Evolutionary conservation across 192 early-diverging fungal genomes (phyloP), one percentile per base, ranked within the genome.

Genomic region (Haplosporangium gracile): DNA sequence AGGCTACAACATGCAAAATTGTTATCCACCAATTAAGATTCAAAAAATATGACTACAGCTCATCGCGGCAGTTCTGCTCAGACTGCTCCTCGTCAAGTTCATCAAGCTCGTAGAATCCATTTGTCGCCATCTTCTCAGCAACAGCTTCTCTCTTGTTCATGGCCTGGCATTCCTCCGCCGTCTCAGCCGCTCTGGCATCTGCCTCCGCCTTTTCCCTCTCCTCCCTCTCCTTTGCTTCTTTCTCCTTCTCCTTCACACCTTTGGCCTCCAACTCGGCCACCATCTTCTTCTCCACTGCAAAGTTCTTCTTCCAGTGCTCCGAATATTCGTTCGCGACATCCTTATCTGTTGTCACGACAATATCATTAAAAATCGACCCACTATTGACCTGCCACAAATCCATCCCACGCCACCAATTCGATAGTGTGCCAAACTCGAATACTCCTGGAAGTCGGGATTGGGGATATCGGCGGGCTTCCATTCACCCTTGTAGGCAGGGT

Each of bases 381-480:
- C 95, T 89, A 90, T 97, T 97, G 90, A 99, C 98, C 73, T 96
- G 97, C 98, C 98, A 99, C 74, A 99, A 82, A 88, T 99, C 98
- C 60, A 99, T 72, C 98, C 98, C 65, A 98, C 87, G 51, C 95
- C 95, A 77, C 90, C 91, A 57, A 98, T 96, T 79, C 97, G 95
- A 89, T 97, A 97, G 81, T 93, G 92, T 24, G 96, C 96, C 75
- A 95, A 85, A 34, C 92, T 90, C 78, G 95, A 91, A 82, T 98
- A 96, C 39, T 95, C 94, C 89, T 97, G 96, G 92, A 96, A 99
- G 7, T 91, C 94, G 40, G 98, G 98, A 92, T 99, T 99, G 85
- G 95, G 94, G 83, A 99, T 96, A 51, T 95, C 74, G 4, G 95
- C 95, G 7, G 96, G 90, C 60, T 89, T 91, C 98, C 98, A 99